phyloP scores from a whole-genome alignment of 2,329 filamentous ascomycete species.

The Sphaerulina musiva region DNA sequence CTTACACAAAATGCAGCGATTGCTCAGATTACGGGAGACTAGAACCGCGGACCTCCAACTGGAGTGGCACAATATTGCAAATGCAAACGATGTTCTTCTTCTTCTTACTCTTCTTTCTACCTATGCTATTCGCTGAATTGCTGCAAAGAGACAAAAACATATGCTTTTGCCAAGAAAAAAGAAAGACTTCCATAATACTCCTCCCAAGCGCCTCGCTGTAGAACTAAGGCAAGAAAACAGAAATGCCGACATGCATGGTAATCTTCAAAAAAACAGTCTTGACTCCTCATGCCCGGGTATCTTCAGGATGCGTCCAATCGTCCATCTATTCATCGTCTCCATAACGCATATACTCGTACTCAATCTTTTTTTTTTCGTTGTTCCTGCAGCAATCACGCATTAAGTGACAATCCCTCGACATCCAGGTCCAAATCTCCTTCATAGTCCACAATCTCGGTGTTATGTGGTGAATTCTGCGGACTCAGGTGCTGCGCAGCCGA shows the following conservation, averaged over 20 bases:
- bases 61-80: background rate
- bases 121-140: background rate
- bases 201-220: background rate
- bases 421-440: conserved; percentile 42
- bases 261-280: background rate
- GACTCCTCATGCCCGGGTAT: background rate
- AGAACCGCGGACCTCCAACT: background rate
- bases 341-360: background rate
- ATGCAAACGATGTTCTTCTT: background rate
- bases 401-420: conserved; percentile 37
- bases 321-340: background rate
- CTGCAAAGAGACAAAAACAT: background rate
- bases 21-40: too few relatives aligned
- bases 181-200: too few relatives aligned
- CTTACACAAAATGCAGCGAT: too few relatives aligned
- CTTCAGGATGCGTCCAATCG: background rate
- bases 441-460: conserved; percentile 41
- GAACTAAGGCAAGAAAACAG: background rate
- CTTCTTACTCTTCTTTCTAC: too few relatives aligned
- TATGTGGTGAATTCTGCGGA: conserved; percentile 3
- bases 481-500: too few relatives aligned
- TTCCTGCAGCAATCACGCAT: background rate
- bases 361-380: too few relatives aligned
- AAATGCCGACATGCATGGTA: background rate
- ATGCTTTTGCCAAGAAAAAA: background rate